phyloP scores from a whole-genome alignment of 495 filamentous ascomycete genomes.

The Astrothelium macrocarpum region DNA sequence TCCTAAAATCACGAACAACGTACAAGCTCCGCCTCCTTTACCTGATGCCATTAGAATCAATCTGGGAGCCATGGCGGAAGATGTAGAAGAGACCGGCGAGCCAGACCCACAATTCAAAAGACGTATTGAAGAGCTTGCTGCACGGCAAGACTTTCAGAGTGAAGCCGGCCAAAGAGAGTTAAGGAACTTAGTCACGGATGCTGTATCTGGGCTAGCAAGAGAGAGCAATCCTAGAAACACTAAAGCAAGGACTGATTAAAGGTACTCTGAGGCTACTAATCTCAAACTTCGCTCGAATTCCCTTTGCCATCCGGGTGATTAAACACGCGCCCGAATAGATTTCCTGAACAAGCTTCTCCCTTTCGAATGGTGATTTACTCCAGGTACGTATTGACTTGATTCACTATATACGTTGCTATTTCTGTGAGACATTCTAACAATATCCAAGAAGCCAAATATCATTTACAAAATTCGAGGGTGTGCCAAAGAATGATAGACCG shows the following conservation, averaged over 20 bases:
- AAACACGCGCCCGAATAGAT: not conserved
- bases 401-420: not conserved
- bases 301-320: not conserved
- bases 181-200: constrained; percentile 33
- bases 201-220: constrained; percentile 26
- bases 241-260: not conserved
- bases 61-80: constrained; percentile 28
- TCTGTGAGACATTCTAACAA: not conserved
- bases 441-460: not conserved
- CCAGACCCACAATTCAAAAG: constrained; percentile 37
- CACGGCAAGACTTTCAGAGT: constrained; percentile 33
- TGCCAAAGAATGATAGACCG: not conserved
- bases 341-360: too few relatives aligned
- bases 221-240: not conserved
- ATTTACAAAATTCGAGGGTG: not conserved
- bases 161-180: constrained; percentile 35
- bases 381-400: not conserved
- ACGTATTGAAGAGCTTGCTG: constrained; percentile 37
- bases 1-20: not conserved
- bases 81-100: constrained; percentile 22
- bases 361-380: too few relatives aligned
- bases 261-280: not conserved
- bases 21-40: constrained; percentile 31
- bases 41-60: constrained; percentile 30
- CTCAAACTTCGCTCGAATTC: not conserved